Conservation (phyloP, 441 rosid genomes). For the Syzygium malaccense region DNA sequence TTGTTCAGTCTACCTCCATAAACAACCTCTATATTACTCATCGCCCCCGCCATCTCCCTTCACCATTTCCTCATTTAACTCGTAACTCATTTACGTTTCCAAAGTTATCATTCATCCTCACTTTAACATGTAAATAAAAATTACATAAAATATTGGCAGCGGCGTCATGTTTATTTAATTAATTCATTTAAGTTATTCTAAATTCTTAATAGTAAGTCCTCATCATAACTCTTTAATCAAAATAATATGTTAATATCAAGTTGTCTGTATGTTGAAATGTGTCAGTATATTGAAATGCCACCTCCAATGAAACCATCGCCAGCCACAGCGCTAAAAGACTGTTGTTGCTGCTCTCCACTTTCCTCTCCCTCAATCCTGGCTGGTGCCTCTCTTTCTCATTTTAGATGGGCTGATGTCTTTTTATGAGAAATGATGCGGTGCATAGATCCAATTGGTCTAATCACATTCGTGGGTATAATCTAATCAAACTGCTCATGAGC, state of each 20-base stretch:
- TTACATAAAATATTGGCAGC: background rate
- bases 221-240: background rate
- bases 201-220: background rate
- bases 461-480: background rate
- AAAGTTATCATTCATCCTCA: background rate
- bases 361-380: background rate
- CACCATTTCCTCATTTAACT: background rate
- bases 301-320: background rate
- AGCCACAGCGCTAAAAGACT: background rate
- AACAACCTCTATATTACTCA: background rate
- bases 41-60: background rate
- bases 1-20: background rate
- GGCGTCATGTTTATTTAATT: background rate
- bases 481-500: rapidly evolving
- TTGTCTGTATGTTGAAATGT: background rate
- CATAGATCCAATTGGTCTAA: too few species aligned
- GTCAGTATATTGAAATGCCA: background rate
- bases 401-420: rapidly evolving
- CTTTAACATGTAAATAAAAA: background rate
- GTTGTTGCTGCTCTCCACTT: background rate
- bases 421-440: background rate
- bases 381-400: background rate
- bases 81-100: too few species aligned
- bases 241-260: background rate
- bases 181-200: background rate